Conservation (phyloP, 192 early-diverging fungal species). For the Lunasporangiospora selenospora region DNA sequence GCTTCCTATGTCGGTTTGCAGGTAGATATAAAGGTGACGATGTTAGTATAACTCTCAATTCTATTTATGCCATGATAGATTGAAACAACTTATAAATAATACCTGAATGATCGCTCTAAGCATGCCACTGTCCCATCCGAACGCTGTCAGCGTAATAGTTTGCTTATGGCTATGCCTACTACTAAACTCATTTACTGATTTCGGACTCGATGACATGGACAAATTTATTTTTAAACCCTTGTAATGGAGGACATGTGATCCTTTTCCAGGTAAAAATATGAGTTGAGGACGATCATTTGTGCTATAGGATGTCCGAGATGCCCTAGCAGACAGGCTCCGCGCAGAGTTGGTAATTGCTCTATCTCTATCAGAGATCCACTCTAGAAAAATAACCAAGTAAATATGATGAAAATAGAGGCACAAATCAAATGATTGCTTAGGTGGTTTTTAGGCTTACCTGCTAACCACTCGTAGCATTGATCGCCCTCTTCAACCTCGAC, state of each 20-base stretch:
- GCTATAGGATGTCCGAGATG: slow-evolving; percentile 14
- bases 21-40: too few relatives aligned
- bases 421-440: background rate
- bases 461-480: slow-evolving; percentile 43
- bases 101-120: slow-evolving; percentile 33
- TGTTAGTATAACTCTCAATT: too few relatives aligned
- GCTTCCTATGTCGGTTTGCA: too few relatives aligned
- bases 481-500: slow-evolving; percentile 47
- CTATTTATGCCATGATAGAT: too few relatives aligned
- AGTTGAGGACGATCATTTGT: slow-evolving; percentile 34
- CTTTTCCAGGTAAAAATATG: slow-evolving; percentile 42
- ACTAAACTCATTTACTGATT: slow-evolving; percentile 16
- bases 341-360: too few relatives aligned
- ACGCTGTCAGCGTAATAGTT: slow-evolving; percentile 24
- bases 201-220: slow-evolving; percentile 24
- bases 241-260: slow-evolving; percentile 40
- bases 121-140: slow-evolving; percentile 35
- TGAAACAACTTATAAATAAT: too few relatives aligned
- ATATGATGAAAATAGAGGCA: background rate
- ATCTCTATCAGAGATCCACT: too few relatives aligned
- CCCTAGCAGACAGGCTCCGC: slow-evolving; percentile 11
- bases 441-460: slow-evolving; percentile 36
- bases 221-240: slow-evolving; percentile 43
- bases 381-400: too few relatives aligned
- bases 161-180: slow-evolving; percentile 44